These are phyloP conservation scores for Stereum hirsutum DNA, from an alignment of 1,284 basidiomycete species.

Conservation along the genomic window DNA sequence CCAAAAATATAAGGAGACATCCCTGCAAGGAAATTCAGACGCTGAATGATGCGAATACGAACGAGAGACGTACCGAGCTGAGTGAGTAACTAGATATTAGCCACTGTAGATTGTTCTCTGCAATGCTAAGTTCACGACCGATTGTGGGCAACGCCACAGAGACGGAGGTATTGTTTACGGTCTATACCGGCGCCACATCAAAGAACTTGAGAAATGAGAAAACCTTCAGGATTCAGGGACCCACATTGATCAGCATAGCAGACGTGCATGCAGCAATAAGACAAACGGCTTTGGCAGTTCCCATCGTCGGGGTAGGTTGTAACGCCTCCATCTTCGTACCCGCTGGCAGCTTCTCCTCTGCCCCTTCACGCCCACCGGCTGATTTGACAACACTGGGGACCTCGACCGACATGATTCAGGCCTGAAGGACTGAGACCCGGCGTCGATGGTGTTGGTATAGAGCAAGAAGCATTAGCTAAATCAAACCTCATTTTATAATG, in stretches of 20 bases:
- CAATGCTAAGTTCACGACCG: slow-evolving; percentile 2
- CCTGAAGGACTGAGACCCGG: no score
- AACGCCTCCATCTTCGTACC: no score
- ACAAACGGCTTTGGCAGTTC: slow-evolving; percentile 2
- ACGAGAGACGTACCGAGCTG: slow-evolving; percentile 4
- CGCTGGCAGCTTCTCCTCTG: no score
- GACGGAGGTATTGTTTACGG: background rate
- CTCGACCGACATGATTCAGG: no score
- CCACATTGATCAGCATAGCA: slow-evolving; percentile 6
- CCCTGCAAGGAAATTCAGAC: slow-evolving; percentile 30
- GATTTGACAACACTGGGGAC: no score
- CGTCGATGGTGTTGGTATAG: no score
- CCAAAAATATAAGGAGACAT: slow-evolving; percentile 49
- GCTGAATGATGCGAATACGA: no score
- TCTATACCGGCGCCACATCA: background rate
- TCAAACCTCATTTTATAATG: no score
- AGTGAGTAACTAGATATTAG: slow-evolving; percentile 5
- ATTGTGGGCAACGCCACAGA: slow-evolving; percentile 4
- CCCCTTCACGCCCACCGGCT: no score
- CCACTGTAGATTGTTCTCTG: slow-evolving; percentile 4
- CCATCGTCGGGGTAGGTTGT: no score
- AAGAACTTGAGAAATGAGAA: background rate
- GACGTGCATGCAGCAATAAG: slow-evolving; percentile 5
- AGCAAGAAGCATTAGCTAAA: no score
- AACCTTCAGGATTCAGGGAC: background rate